A percentile compares a stretch with the other conserved stretches of the same genome.
phyloP scores from a whole-genome alignment of 1,284 basidiomycete genomes.

The Pholiota adiposa region DNA sequence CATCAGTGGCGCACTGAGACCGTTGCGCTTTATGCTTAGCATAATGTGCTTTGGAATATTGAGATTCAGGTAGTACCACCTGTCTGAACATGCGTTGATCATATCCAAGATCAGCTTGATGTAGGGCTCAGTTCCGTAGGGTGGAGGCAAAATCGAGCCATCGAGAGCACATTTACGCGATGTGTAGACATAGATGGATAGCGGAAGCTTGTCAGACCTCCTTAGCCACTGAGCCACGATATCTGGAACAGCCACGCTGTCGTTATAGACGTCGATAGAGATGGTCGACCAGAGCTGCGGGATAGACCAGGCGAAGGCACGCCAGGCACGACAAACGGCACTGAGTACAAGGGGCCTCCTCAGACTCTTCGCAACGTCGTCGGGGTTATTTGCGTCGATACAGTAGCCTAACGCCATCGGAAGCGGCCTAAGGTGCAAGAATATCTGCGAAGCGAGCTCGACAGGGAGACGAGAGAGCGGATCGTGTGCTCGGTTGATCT shows the following conservation, averaged over 20 bases:
- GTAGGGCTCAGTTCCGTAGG: not conserved
- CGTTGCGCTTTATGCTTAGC: not conserved
- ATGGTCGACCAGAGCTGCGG: constrained; percentile 15
- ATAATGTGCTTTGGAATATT: not conserved
- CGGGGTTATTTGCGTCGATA: not conserved
- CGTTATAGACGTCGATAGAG: not conserved
- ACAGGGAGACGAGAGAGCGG: not conserved
- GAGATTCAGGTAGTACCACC: not conserved
- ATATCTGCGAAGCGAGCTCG: constrained; percentile 12
- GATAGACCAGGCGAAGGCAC: constrained; percentile 13
- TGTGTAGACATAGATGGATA: not conserved
- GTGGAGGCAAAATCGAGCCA: not conserved
- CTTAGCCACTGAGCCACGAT: not conserved
- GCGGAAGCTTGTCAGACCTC: not conserved
- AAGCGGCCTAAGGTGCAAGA: not conserved
- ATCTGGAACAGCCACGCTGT: not conserved
- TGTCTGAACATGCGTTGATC: not conserved
- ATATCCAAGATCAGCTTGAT: not conserved
- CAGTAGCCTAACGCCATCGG: not conserved
- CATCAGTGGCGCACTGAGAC: not conserved
- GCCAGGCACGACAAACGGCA: constrained; percentile 14
- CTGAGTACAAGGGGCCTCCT: constrained; percentile 12
- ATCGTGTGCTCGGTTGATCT: constrained; percentile 7
- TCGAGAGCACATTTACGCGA: not conserved
- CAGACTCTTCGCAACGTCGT: not conserved